Evolutionary conservation across 257 asterid genomes (phyloP).

Genomic region (Salvia hispanica): DNA sequence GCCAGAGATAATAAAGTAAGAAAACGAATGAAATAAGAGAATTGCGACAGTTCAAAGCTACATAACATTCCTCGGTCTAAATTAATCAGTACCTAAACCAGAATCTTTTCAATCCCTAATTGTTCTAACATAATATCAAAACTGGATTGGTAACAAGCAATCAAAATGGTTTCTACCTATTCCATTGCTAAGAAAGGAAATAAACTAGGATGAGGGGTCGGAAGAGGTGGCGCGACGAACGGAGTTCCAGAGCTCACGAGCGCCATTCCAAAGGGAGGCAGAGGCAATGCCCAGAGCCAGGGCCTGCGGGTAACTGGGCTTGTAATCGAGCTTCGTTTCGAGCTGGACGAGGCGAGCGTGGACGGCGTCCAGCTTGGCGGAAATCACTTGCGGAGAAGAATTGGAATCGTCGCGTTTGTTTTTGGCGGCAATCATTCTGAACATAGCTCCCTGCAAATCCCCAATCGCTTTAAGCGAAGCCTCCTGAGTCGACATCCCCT

Average conservation of each 20-base stretch:
- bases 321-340: conserved; percentile 77
- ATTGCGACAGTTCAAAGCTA: too few species aligned
- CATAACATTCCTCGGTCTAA: too few species aligned
- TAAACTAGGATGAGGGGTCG: too few species aligned
- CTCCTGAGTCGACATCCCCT: conserved; percentile 71
- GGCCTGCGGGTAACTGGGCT: conserved; percentile 73
- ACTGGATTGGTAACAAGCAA: too few species aligned
- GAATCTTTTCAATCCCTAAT: too few species aligned
- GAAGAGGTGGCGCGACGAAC: conserved; percentile 52
- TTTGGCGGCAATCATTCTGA: conserved; percentile 45
- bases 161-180: too few species aligned
- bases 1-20: too few species aligned
- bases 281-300: conserved; percentile 71
- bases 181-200: too few species aligned
- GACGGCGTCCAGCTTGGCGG: conserved; percentile 70
- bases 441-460: conserved; percentile 80
- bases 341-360: conserved; percentile 59
- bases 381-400: conserved; percentile 29
- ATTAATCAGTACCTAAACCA: too few species aligned
- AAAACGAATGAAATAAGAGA: too few species aligned
- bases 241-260: conserved; percentile 56
- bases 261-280: conserved; percentile 59
- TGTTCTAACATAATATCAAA: too few species aligned
- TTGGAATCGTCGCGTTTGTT: conserved; percentile 27
- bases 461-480: conserved; percentile 82